Evolutionary conservation across 352 stramenopile species (phyloP).

Genomic region (Phytophthora litchii): DNA sequence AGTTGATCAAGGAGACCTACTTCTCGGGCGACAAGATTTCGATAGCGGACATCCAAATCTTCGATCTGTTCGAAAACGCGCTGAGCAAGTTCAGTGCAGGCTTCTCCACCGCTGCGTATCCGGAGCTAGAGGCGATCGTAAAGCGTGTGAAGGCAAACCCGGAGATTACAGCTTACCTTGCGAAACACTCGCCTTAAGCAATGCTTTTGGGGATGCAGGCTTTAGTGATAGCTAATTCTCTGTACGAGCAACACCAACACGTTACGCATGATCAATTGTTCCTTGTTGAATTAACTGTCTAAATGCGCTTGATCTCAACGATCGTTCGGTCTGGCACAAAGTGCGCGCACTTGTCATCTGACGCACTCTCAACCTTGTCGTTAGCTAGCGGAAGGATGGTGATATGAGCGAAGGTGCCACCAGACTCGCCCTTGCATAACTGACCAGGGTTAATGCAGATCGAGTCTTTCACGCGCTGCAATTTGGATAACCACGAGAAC

Average conservation of each 20-base stretch:
- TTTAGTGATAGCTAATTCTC: too few species aligned
- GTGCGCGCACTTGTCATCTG: slow-evolving; percentile 60
- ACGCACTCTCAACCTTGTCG: slow-evolving; percentile 66
- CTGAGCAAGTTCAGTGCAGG: slow-evolving; percentile 28
- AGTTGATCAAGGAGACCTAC: slow-evolving; percentile 35
- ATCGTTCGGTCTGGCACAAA: slow-evolving; percentile 88
- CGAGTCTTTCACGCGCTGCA: slow-evolving; percentile 87
- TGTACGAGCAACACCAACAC: too few species aligned
- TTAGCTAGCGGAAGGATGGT: slow-evolving; percentile 90
- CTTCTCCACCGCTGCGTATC: slow-evolving; percentile 37
- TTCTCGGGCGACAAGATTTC: slow-evolving; percentile 44
- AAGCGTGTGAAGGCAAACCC: slow-evolving; percentile 39
- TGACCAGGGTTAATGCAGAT: slow-evolving; percentile 96
- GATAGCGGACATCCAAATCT: slow-evolving; percentile 49
- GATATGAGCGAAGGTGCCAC: slow-evolving; percentile 94
- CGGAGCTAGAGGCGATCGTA: slow-evolving; percentile 45
- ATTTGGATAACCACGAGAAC: slow-evolving; percentile 37
- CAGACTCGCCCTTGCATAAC: slow-evolving; percentile 93
- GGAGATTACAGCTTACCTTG: background rate
- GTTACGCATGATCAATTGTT: too few species aligned
- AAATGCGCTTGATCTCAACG: slow-evolving; percentile 93
- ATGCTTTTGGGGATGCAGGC: too few species aligned
- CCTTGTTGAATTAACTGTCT: too few species aligned
- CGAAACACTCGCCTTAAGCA: background rate
- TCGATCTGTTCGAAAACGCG: slow-evolving; percentile 46